phyloP scores from a whole-genome alignment of 1,284 basidiomycete species.

The Peniophora sp. region DNA sequence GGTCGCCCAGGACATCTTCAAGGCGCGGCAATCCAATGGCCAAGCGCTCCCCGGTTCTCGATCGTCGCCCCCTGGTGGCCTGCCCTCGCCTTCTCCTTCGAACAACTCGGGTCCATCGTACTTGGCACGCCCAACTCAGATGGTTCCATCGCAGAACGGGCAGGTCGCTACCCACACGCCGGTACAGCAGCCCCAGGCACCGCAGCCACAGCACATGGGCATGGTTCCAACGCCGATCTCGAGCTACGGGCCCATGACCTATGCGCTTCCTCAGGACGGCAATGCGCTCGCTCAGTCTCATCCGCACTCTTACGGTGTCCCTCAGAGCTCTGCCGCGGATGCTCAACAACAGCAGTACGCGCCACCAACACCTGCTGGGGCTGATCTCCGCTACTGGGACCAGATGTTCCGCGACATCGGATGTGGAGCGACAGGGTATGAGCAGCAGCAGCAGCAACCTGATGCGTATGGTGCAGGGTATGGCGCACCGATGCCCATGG shows the following conservation, averaged over 20 bases:
- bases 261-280: slow-evolving; percentile 3
- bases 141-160: slow-evolving; percentile 11
- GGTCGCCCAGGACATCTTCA: slow-evolving; percentile 54
- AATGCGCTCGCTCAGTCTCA: slow-evolving; percentile 4
- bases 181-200: background rate
- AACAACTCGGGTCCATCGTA: slow-evolving; percentile 6
- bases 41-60: slow-evolving; percentile 4
- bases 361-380: slow-evolving; percentile 13
- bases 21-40: slow-evolving; percentile 29
- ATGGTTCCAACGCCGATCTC: background rate
- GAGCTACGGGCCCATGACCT: background rate
- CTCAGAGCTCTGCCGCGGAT: background rate
- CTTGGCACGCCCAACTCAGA: slow-evolving; percentile 1
- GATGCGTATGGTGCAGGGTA: slow-evolving; percentile 1
- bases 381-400: slow-evolving; percentile 59
- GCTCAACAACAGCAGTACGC: slow-evolving; percentile 1
- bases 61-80: slow-evolving; percentile 2
- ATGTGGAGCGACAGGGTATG: slow-evolving; percentile 18
- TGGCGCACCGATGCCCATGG: background rate
- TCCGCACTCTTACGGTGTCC: background rate
- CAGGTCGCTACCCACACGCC: background rate
- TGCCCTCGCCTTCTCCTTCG: background rate
- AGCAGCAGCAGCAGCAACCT: background rate
- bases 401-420: slow-evolving; percentile 67
- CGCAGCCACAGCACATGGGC: background rate